Evolutionary conservation across 2,329 filamentous ascomycete species (phyloP), one percentile per base, ranked within the genome.

Genomic region (Lecanosticta acicola): DNA sequence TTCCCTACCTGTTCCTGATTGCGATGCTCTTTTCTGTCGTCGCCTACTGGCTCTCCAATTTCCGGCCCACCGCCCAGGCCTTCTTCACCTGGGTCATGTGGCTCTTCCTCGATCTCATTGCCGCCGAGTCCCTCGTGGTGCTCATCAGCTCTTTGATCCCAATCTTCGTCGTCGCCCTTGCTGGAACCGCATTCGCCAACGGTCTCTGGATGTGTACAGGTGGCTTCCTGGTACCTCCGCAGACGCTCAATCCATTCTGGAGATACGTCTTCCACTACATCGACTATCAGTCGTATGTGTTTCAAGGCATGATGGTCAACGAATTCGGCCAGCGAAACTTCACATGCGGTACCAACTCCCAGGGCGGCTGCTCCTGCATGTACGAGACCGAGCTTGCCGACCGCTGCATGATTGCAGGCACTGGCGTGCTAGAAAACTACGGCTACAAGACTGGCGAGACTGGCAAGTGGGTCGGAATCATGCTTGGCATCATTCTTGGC

Each of bases 271-370:
- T 91, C 56, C 84, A 89, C 61, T 93, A 88, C 64, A 89, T 89
- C 59, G 85, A 93, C 62, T 93, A 93, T 58, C 85, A 90, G 67
- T 71, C 74, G 32, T 93, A 89, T 55, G 87, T 93, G 2, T 94
- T 93, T 62, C 79, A 90, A 61, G 87, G 85, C 7, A 91, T 94
- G 86, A 90, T 93, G 85, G 80, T 90, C 42, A 93, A 91, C 59
- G 85, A 94, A 67, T 91, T 94, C 62, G 61, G 60, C 44, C 33
- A 76, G 14, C 72, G 85, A 11, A 75, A 70, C 2, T 94, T 86
- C 64, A 63, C 67, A 3, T 91, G 86, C 59, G 59, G 1, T 66
- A 66, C 40, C 16, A 53, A 55, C 26, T 18, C 56, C 16, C 67
- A 73, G 51, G 50, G 61, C 0, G 68, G 66, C 0, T 88, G 80